Conservation (phyloP, 2,329 filamentous ascomycete genomes). For the Rhinocladiella mackenziei region DNA sequence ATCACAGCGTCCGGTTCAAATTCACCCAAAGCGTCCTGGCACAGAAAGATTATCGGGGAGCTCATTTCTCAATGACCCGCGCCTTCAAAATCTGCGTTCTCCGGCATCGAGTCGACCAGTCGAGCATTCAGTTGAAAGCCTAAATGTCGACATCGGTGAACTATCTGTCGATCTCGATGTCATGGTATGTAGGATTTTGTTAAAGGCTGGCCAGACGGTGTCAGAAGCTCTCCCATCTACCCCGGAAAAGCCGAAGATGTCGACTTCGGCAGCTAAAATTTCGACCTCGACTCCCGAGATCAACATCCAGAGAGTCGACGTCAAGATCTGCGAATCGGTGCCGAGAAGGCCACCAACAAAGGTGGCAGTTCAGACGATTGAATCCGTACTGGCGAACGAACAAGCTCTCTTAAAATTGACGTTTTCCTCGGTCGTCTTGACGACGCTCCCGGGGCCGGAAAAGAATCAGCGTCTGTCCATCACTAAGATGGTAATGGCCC, state of each 20-base stretch:
- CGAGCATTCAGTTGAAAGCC: conserved; percentile 1
- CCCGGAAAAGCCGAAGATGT: background rate
- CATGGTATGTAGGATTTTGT: conserved; percentile 18
- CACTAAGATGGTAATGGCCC: conserved; percentile 46
- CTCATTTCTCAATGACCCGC: conserved; percentile 17
- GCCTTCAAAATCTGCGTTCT: conserved; percentile 4
- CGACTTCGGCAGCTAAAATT: conserved; percentile 1
- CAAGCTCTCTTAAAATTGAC: conserved; percentile 20
- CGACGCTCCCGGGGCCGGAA: conserved; percentile 1
- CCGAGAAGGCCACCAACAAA: conserved; percentile 17
- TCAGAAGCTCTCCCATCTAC: conserved; percentile 11
- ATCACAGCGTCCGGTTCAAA: conserved; percentile 1
- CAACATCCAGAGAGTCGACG: conserved; percentile 7
- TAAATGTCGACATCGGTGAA: conserved; percentile 14
- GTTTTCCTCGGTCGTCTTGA: conserved; percentile 9
- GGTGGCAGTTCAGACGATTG: conserved; percentile 13
- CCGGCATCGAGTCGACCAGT: background rate
- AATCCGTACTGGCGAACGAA: conserved; percentile 11
- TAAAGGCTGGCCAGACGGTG: conserved; percentile 16
- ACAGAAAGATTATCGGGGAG: conserved; percentile 11
- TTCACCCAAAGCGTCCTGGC: conserved; percentile 1
- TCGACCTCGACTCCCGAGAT: conserved; percentile 4
- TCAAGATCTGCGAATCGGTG: conserved; percentile 21
- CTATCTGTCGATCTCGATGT: conserved; percentile 24
- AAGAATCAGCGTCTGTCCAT: conserved; percentile 15